phyloP scores from a whole-genome alignment of 805 yeast genomes.

The Barnettozyma siamensis region DNA sequence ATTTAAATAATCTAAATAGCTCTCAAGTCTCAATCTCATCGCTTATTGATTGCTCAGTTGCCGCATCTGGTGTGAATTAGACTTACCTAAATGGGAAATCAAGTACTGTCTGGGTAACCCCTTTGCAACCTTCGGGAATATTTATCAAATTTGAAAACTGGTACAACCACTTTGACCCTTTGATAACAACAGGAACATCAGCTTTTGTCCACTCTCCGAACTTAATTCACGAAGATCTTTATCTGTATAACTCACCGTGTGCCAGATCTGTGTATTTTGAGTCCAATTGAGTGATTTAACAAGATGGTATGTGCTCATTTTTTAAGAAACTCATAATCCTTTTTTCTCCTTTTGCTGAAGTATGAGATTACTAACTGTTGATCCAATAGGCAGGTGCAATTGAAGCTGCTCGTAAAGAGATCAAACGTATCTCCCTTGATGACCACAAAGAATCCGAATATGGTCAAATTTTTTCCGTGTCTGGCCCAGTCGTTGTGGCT shows the following conservation, averaged over 20 bases:
- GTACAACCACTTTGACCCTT: not conserved
- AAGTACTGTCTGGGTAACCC: conserved; percentile 3
- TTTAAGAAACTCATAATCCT: too few species aligned
- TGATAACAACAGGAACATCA: not conserved
- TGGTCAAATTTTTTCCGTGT: conserved; percentile 89
- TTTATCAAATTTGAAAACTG: not conserved
- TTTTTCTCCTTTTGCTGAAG: not conserved
- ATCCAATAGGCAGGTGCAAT: conserved; percentile 77
- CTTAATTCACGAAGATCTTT: not conserved
- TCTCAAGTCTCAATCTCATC: too few species aligned
- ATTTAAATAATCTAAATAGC: too few species aligned
- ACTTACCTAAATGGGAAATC: conserved; percentile 12
- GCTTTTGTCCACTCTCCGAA: not conserved
- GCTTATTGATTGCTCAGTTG: too few species aligned
- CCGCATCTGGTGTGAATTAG: too few species aligned
- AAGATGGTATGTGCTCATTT: conserved; percentile 1
- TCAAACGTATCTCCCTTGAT: conserved; percentile 78
- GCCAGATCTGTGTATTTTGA: not conserved
- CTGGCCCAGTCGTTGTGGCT: conserved; percentile 97
- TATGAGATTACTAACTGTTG: conserved; percentile 4
- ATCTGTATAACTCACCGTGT: too few species aligned
- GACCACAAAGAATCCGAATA: conserved; percentile 69
- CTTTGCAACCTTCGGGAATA: conserved; percentile 3
- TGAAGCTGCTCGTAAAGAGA: conserved; percentile 93
- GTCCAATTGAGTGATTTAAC: conserved; percentile 2